These are phyloP conservation scores for Bolboschoenus planiculmis DNA, from an alignment of 176 grass and related monocot genomes.

Conservation along the genomic window DNA sequence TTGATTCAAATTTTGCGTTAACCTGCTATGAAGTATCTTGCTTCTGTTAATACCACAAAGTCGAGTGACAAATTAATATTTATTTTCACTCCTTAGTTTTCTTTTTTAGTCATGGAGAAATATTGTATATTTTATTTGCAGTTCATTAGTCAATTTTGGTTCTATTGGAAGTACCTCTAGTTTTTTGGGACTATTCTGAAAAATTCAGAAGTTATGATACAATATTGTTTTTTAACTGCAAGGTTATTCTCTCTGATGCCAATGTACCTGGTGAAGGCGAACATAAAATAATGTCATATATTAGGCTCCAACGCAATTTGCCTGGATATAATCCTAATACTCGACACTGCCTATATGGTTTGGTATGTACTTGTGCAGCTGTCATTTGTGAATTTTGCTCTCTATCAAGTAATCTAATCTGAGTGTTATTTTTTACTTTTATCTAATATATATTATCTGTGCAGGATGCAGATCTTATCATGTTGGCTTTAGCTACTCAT, in stretches of 20 bases:
- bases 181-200: background rate
- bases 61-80: background rate
- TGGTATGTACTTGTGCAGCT: constrained; percentile 46
- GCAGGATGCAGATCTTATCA: constrained; percentile 98
- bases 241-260: constrained; percentile 99
- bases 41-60: background rate
- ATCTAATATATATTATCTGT: constrained; percentile 16
- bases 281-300: constrained; percentile 99
- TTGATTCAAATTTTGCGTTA: background rate
- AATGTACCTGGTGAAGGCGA: constrained; percentile 99
- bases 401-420: constrained; percentile 22
- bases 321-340: constrained; percentile 88
- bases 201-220: background rate
- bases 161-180: background rate
- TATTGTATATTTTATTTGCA: background rate
- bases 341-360: constrained; percentile 82
- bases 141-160: constrained; percentile 10
- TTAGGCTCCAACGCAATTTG: constrained; percentile 81
- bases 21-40: background rate
- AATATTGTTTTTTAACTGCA: constrained; percentile 45
- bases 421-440: constrained; percentile 17
- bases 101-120: background rate
- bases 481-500: constrained; percentile 98
- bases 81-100: background rate
- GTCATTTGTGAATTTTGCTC: constrained; percentile 3